A percentile compares a stretch with the other conserved stretches of the same genome.
phyloP scores from a whole-genome alignment of 2,329 filamentous ascomycete species.

The Ascocoryne sarcoides region DNA sequence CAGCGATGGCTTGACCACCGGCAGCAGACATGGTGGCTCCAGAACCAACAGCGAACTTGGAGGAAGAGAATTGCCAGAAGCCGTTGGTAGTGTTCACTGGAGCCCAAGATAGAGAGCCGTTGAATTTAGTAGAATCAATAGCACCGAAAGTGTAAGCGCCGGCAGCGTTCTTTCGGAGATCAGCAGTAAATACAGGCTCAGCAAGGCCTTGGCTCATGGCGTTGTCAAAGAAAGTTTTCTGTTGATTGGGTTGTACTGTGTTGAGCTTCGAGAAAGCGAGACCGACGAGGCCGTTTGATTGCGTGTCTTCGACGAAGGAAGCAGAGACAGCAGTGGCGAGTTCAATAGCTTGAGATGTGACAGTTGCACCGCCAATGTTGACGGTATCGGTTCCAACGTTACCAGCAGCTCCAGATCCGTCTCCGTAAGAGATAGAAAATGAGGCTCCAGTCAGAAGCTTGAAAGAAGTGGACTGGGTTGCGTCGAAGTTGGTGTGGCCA shows the following conservation, averaged over 20 bases:
- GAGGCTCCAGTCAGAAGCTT: conserved; percentile 23
- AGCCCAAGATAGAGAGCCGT: conserved; percentile 43
- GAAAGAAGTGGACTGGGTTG: conserved; percentile 25
- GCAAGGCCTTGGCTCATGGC: conserved; percentile 22
- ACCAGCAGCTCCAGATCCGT: conserved; percentile 32
- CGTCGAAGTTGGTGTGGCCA: conserved; percentile 27
- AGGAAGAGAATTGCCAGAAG: conserved; percentile 49
- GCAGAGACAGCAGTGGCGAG: conserved; percentile 27
- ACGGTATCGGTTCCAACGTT: conserved; percentile 30
- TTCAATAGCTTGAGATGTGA: conserved; percentile 28
- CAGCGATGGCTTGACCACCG: conserved; percentile 38
- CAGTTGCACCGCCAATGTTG: conserved; percentile 28
- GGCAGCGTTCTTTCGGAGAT: conserved; percentile 37
- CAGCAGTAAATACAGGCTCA: conserved; percentile 52
- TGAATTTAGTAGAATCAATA: conserved; percentile 45
- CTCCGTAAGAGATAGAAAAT: conserved; percentile 30
- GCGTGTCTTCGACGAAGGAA: conserved; percentile 30
- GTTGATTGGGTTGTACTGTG: conserved; percentile 27
- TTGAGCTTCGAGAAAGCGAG: conserved; percentile 38
- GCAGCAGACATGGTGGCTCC: conserved; percentile 51
- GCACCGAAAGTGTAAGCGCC: conserved; percentile 49
- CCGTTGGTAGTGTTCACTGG: conserved; percentile 39
- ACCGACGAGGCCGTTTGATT: conserved; percentile 52
- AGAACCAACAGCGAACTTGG: conserved; percentile 36
- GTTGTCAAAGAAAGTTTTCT: conserved; percentile 31